Evolutionary conservation across 306 rosid genomes (phyloP).

Genomic region (Delonix regia): DNA sequence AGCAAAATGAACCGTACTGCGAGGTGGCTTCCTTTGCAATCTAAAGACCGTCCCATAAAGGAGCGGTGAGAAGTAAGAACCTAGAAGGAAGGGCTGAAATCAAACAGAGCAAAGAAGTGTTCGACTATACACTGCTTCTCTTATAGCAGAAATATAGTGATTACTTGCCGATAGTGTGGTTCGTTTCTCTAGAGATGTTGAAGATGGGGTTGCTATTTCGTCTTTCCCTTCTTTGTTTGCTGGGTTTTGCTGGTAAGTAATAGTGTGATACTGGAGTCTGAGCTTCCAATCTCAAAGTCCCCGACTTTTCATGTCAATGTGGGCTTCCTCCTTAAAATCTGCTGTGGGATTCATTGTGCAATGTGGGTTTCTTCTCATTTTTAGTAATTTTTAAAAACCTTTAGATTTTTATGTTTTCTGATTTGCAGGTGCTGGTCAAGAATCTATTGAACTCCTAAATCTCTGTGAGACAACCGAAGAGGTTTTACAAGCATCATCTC

Average conservation of each 20-base stretch:
- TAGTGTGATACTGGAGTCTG: background rate
- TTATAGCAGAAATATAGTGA: background rate
- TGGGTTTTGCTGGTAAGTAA: conserved; percentile 58
- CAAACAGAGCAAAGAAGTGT: background rate
- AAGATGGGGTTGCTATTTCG: conserved; percentile 46
- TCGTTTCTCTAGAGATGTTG: conserved; percentile 33
- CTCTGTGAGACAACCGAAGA: conserved; percentile 50
- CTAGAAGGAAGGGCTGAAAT: background rate
- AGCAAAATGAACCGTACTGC: too few species aligned
- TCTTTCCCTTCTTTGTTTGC: conserved; percentile 41
- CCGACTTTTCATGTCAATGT: conserved; percentile 9
- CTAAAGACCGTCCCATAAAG: background rate
- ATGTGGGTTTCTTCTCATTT: background rate
- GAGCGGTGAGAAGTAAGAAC: background rate
- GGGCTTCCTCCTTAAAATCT: background rate
- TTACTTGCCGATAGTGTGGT: background rate
- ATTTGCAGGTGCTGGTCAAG: conserved; percentile 60
- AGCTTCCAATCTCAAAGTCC: conserved; percentile 12
- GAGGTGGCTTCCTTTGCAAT: background rate
- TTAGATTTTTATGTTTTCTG: conserved; percentile 2
- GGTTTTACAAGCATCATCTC: conserved; percentile 36
- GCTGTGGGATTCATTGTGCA: background rate
- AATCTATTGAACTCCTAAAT: conserved; percentile 52
- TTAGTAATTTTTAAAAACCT: background rate
- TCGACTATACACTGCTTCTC: background rate